phyloP scores from a whole-genome alignment of 208 protist species.

The Leishmania tropica region DNA sequence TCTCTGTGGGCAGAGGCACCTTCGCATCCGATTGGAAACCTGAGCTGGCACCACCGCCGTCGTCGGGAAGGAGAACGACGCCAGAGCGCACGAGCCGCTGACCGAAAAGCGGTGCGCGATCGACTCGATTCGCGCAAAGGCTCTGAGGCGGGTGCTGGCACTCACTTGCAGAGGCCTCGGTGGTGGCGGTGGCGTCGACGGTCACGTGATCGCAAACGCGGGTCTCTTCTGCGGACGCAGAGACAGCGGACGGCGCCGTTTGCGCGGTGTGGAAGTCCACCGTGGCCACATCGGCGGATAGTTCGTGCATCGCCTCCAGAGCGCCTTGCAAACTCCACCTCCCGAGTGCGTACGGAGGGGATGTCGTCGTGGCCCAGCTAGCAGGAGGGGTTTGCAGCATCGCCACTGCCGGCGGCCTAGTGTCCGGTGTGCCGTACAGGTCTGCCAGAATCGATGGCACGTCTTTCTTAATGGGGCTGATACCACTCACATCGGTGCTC shows the following conservation, averaged over 20 bases:
- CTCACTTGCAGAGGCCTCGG: neutral
- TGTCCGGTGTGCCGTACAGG: constrained; percentile 32
- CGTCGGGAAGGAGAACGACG: neutral
- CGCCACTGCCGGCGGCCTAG: neutral
- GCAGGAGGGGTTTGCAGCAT: neutral
- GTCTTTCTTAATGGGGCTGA: constrained; percentile 55
- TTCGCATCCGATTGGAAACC: neutral
- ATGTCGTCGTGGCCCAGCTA: neutral
- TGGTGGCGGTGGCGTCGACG: neutral
- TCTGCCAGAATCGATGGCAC: constrained; percentile 38
- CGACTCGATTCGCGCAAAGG: neutral
- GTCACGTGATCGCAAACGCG: neutral
- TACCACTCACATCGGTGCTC: constrained; percentile 40
- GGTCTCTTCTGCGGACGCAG: neutral
- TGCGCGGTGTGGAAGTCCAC: constrained; percentile 20
- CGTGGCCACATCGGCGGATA: neutral
- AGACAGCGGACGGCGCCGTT: constrained; percentile 10
- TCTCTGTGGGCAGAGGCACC: neutral
- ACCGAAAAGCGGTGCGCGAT: neutral
- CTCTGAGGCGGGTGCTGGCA: neutral
- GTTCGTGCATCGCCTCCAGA: neutral
- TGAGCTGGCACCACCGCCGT: neutral
- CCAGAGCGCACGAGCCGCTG: neutral
- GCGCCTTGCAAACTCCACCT: neutral
- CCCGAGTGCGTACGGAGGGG: neutral